A percentile compares a stretch with the other conserved stretches of the same genome.
Evolutionary conservation across 2,329 filamentous ascomycete species (phyloP).

Genomic region (Microsporum ferrugineum): DNA sequence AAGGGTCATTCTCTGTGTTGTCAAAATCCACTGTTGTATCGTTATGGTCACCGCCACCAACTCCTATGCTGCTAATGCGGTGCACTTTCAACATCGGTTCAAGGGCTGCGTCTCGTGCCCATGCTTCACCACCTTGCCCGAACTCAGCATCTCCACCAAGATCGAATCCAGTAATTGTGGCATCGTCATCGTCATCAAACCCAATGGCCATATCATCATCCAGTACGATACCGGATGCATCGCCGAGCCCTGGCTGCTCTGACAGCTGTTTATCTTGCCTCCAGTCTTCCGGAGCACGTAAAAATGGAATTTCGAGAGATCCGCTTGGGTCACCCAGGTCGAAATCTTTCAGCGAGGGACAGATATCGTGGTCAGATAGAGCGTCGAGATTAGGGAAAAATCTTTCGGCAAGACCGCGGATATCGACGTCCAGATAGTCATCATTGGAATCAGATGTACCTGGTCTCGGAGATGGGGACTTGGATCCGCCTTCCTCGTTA

Average conservation of each 20-base stretch:
- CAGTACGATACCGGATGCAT: constrained; percentile 70
- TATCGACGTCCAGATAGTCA: constrained; percentile 63
- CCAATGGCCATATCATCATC: constrained; percentile 76
- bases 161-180: constrained; percentile 58
- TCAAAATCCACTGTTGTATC: constrained; percentile 38
- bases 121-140: constrained; percentile 89
- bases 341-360: constrained; percentile 86
- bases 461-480: constrained; percentile 22
- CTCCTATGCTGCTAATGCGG: constrained; percentile 36
- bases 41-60: constrained; percentile 42
- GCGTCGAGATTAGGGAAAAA: constrained; percentile 74
- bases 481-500: constrained; percentile 27
- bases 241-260: constrained; percentile 42
- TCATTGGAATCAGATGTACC: constrained; percentile 28
- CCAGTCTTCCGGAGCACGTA: constrained; percentile 83
- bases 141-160: constrained; percentile 64
- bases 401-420: constrained; percentile 58
- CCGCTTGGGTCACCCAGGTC: constrained; percentile 78
- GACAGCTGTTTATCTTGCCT: constrained; percentile 51
- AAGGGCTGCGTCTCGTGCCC: constrained; percentile 79
- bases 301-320: constrained; percentile 78
- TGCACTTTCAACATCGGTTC: constrained; percentile 79
- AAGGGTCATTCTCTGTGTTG: constrained; percentile 51
- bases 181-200: constrained; percentile 69
- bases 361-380: constrained; percentile 81